phyloP scores from a whole-genome alignment of 768 basidiomycete genomes.

The Leccinum truebloodii region DNA sequence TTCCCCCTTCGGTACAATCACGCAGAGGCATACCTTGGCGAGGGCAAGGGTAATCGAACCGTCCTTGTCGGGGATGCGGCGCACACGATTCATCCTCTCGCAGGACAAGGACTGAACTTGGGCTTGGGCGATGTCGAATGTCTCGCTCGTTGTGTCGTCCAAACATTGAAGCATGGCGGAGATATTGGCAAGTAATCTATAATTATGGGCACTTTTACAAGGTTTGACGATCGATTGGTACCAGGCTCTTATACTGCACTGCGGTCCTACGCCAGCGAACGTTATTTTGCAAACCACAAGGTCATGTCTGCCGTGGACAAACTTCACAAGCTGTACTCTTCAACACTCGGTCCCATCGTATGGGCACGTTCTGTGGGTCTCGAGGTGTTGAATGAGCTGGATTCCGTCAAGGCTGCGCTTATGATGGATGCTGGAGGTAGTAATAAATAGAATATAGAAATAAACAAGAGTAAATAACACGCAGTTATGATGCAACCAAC shows the following conservation, averaged over 20 bases:
- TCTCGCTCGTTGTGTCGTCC: conserved; percentile 64
- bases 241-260: conserved; percentile 76
- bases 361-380: conserved; percentile 87
- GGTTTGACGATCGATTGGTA: neutral
- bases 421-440: conserved; percentile 63
- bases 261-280: conserved; percentile 71
- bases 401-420: conserved; percentile 75
- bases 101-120: conserved; percentile 94
- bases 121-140: conserved; percentile 86
- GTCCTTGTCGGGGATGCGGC: conserved; percentile 96
- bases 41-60: conserved; percentile 63
- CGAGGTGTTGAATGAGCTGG: conserved; percentile 89
- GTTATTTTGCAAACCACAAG: conserved; percentile 86
- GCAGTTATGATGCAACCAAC: conserved; percentile 56
- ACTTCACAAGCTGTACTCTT: conserved; percentile 83
- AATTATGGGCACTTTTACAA: conserved; percentile 1
- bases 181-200: conserved; percentile 68
- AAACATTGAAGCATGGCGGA: conserved; percentile 59
- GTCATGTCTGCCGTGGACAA: conserved; percentile 86
- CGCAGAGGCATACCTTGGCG: conserved; percentile 83
- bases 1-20: conserved; percentile 91
- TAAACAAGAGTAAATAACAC: neutral
- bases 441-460: neutral
- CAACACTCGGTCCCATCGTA: conserved; percentile 66
- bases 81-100: conserved; percentile 92